A percentile compares a stretch with the other conserved stretches of the same genome.
These are phyloP conservation scores for Neonectria sp. DNA, from an alignment of 2,329 filamentous ascomycete genomes.

Conservation along the genomic window DNA sequence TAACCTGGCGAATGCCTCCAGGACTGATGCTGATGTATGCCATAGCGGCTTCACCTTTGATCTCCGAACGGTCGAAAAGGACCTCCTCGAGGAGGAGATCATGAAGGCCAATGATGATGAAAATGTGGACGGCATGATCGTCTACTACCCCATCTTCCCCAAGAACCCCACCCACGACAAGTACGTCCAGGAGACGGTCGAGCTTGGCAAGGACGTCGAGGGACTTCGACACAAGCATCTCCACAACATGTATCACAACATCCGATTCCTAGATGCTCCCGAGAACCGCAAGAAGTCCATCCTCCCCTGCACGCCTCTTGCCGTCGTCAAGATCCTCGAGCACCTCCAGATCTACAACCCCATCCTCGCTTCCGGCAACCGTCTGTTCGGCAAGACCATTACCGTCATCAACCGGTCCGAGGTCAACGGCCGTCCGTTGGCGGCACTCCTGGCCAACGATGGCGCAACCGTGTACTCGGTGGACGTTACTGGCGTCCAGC, in stretches of 20 bases:
- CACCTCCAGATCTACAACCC: conserved; percentile 97
- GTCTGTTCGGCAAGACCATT: conserved; percentile 92
- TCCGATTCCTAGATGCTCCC: conserved; percentile 90
- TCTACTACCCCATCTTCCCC: conserved; percentile 97
- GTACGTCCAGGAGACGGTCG: conserved; percentile 95
- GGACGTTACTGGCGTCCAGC: conserved; percentile 90
- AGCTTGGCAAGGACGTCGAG: conserved; percentile 93
- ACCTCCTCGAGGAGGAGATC: conserved; percentile 91
- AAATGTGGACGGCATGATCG: conserved; percentile 88
- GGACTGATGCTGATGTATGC: conserved; percentile 42
- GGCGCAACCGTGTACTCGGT: conserved; percentile 96
- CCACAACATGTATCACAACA: conserved; percentile 99
- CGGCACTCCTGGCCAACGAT: conserved; percentile 94
- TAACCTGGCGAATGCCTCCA: conserved; percentile 37
- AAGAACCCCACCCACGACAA: conserved; percentile 87
- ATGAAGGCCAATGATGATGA: conserved; percentile 86
- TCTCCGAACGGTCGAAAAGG: conserved; percentile 86
- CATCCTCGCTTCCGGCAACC: conserved; percentile 92
- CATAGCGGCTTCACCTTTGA: conserved; percentile 90
- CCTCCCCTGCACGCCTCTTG: conserved; percentile 94
- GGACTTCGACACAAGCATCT: conserved; percentile 94
- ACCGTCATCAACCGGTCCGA: conserved; percentile 97
- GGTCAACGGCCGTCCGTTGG: conserved; percentile 93
- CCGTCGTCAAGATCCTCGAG: conserved; percentile 97
- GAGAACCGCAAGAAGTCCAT: conserved; percentile 88